These are phyloP conservation scores for Cornus kousa DNA, from an alignment of 148 eudicot genomes.

Conservation along the genomic window DNA sequence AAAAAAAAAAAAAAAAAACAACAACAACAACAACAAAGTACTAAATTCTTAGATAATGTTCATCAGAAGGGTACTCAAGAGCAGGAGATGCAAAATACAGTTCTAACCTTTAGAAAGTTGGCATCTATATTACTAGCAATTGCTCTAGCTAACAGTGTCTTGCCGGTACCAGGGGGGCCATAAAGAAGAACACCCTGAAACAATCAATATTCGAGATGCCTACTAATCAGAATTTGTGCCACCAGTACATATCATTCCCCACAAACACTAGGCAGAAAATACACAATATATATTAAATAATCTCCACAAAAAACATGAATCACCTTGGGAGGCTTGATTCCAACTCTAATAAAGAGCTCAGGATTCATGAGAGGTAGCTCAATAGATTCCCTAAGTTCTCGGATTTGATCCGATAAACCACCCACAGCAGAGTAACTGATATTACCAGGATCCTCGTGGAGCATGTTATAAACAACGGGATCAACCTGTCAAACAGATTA, in stretches of 20 bases:
- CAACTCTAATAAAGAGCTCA: constrained; percentile 94
- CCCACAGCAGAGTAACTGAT: constrained; percentile 98
- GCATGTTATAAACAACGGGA: constrained; percentile 98
- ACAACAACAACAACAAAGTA: too few species aligned
- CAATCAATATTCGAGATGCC: not conserved
- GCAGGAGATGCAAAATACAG: not conserved
- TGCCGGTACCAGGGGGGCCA: constrained; percentile 50
- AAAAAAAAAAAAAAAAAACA: too few species aligned
- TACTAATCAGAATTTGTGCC: too few species aligned
- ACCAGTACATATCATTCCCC: not conserved
- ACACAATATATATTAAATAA: not conserved
- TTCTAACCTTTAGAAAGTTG: constrained; percentile 36
- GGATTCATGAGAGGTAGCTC: constrained; percentile 98
- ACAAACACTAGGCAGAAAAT: not conserved
- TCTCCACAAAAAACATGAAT: not conserved
- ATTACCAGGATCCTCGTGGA: constrained; percentile 98
- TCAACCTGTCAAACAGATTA: constrained; percentile 56
- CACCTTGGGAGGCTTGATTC: constrained; percentile 99
- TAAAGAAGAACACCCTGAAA: constrained; percentile 53
- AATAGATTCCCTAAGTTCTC: constrained; percentile 94
- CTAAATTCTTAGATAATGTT: not conserved
- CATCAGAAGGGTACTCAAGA: not conserved
- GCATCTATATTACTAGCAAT: constrained; percentile 52
- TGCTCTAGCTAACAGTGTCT: constrained; percentile 47
- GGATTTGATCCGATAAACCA: constrained; percentile 93